phyloP scores from a whole-genome alignment of 169 alveolate species.

The Cryptosporidium felis region DNA sequence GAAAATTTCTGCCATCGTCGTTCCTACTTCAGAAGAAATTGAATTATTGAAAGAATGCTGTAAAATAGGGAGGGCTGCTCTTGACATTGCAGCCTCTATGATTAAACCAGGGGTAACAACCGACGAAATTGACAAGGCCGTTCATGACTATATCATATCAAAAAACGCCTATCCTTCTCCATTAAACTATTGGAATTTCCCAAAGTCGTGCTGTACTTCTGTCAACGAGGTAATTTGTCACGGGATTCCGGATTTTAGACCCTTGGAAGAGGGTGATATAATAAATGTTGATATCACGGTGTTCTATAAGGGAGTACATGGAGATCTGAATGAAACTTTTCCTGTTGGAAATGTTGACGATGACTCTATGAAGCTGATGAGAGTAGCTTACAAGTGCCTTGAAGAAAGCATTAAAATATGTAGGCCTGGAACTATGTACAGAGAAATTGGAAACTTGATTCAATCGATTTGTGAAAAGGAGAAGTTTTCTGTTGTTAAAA shows the following conservation, averaged over 20 bases:
- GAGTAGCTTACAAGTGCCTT: constrained; percentile 88
- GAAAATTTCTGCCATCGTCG: constrained; percentile 79
- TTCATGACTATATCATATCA: constrained; percentile 90
- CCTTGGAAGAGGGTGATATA: constrained; percentile 91
- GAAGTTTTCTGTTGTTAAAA: constrained; percentile 87
- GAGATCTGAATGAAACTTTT: constrained; percentile 95
- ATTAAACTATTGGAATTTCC: constrained; percentile 94
- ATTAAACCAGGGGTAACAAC: constrained; percentile 95
- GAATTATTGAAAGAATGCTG: constrained; percentile 84
- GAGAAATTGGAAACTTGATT: constrained; percentile 95
- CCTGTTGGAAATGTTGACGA: constrained; percentile 93
- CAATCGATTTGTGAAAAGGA: constrained; percentile 83
- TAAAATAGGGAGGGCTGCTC: constrained; percentile 90
- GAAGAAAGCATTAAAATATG: constrained; percentile 89
- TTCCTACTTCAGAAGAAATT: constrained; percentile 86
- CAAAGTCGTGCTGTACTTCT: constrained; percentile 96
- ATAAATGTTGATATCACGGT: constrained; percentile 94
- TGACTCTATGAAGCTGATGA: constrained; percentile 87
- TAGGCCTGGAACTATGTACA: constrained; percentile 96
- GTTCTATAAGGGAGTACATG: constrained; percentile 93
- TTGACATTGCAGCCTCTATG: constrained; percentile 92
- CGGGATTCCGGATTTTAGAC: constrained; percentile 97
- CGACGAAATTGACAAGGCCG: constrained; percentile 93
- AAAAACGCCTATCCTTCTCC: constrained; percentile 98
- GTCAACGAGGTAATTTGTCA: constrained; percentile 99